Conservation (phyloP, 2,329 filamentous ascomycete genomes). For the Botrytis elliptica region DNA sequence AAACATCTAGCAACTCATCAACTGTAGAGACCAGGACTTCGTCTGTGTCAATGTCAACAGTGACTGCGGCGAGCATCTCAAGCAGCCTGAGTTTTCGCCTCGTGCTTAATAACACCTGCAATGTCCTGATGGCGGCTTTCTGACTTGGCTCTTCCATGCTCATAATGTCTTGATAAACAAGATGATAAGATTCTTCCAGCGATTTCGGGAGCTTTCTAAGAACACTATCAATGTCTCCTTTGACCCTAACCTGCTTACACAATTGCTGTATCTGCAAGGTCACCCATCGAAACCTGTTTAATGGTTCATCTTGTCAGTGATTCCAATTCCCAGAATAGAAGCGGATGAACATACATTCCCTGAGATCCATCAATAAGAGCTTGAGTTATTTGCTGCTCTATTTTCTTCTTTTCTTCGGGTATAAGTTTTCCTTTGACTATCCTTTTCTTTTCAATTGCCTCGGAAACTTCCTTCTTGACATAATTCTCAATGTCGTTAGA, state of each 20-base stretch:
- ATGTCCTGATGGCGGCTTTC: background rate
- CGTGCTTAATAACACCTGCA: background rate
- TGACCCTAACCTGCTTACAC: background rate
- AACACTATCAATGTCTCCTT: background rate
- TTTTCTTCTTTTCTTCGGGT: background rate
- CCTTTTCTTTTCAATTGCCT: background rate
- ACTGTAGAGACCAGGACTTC: background rate
- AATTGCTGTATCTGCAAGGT: background rate
- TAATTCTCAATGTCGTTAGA: background rate
- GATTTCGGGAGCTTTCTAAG: background rate
- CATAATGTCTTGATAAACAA: background rate
- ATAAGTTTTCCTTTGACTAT: background rate
- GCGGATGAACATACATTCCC: background rate
- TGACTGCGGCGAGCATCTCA: background rate
- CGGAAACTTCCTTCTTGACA: background rate
- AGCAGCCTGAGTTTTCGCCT: background rate
- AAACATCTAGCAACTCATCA: background rate
- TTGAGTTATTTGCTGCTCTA: background rate
- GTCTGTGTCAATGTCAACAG: background rate
- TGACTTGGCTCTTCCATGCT: background rate
- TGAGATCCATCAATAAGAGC: background rate
- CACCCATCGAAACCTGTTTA: background rate
- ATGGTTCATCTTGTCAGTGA: background rate
- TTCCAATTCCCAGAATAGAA: accelerated
- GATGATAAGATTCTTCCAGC: background rate